Base-by-base conservation (phyloP, 2,329 filamentous ascomycete genomes). In the Dactylonectria macrodidyma region DNA sequence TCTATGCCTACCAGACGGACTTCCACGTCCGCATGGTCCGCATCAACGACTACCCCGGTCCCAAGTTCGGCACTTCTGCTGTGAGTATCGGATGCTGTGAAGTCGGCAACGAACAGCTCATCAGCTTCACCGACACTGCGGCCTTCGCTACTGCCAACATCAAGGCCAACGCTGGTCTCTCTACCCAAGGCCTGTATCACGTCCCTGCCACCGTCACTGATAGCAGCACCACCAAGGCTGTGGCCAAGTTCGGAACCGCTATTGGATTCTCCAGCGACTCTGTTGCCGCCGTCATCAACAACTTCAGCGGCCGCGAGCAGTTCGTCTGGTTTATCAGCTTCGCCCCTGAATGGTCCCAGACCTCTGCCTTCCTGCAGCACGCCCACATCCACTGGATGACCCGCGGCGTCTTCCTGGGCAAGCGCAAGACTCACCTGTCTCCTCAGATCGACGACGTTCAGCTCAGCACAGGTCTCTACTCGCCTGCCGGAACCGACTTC, bases 301-400 rank as follows among this genome's bases (percentile, higher is more conserved):
- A 41, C 22, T 71, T 70, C 11, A 38, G 50, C 34, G 69, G 69
- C 16, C 69, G 69, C 16, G 69, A 71, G 56, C 67, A 71, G 59
- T 62, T 71, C n/a, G 69, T 71, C n/a, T 71, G 69, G 69, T 71
- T 71, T 30, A 67, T 71, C 5, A 64, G 67, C 36, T 71, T 67
- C 67, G 69, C 69, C 33, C 65, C 62, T 9, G 69, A 71, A 19
- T 71, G 69, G 69, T 70, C 69, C 9, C 65, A 68, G 47, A 70
- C 69, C 22, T 68, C 58, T 11, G 58, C 44, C 41, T 71, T 71
- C 51, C 67, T 71, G 5, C 59, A 70, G 24, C 69, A 71, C 50
- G 61, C 69, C 11, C 69, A 71, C 19, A 57, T 71, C 50, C 67
- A 70, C 65, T 71, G 69, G 69, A 41, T 71, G 11, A 71, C 69